Conservation (phyloP, 2,329 filamentous ascomycete species). For the Beauveria pseudobassiana region DNA sequence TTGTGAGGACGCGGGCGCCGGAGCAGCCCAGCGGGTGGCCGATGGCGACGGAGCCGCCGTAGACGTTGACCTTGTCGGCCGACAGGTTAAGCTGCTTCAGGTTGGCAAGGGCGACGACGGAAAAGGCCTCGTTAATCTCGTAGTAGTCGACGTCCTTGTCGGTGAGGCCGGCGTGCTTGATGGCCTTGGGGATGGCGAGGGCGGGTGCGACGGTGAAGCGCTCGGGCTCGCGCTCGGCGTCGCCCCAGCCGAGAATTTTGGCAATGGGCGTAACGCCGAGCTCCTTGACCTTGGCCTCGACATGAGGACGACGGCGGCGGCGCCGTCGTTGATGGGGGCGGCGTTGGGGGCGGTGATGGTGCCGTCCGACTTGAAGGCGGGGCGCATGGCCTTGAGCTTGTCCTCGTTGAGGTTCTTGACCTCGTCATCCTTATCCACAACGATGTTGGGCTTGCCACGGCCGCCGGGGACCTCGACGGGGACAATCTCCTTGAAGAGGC, state of each 20-base stretch:
- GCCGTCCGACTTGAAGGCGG: conserved; percentile 73
- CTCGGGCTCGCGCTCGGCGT: conserved; percentile 82
- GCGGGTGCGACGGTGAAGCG: conserved; percentile 95
- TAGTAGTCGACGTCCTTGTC: conserved; percentile 79
- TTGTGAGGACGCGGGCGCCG: conserved; percentile 88
- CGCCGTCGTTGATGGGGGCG: conserved; percentile 91
- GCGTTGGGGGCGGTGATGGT: conserved; percentile 96
- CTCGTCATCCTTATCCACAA: conserved; percentile 84
- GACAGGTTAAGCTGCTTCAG: conserved; percentile 78
- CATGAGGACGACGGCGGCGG: conserved; percentile 84
- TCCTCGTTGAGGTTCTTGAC: conserved; percentile 86
- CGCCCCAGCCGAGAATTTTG: conserved; percentile 96
- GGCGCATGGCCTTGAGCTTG: conserved; percentile 79
- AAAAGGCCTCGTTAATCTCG: conserved; percentile 99
- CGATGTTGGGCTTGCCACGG: conserved; percentile 79
- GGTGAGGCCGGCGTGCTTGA: conserved; percentile 84
- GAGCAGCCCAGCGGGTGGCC: conserved; percentile 92
- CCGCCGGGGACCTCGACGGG: conserved; percentile 82
- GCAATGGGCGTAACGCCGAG: conserved; percentile 85
- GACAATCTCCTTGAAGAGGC: conserved; percentile 81
- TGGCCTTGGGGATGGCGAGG: conserved; percentile 91
- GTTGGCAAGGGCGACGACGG: conserved; percentile 91
- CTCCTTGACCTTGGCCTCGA: conserved; percentile 89
- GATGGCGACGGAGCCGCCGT: conserved; percentile 90
- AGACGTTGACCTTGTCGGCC: conserved; percentile 87